Conservation (phyloP, 495 filamentous ascomycete species). For the Tuber magnatum region DNA sequence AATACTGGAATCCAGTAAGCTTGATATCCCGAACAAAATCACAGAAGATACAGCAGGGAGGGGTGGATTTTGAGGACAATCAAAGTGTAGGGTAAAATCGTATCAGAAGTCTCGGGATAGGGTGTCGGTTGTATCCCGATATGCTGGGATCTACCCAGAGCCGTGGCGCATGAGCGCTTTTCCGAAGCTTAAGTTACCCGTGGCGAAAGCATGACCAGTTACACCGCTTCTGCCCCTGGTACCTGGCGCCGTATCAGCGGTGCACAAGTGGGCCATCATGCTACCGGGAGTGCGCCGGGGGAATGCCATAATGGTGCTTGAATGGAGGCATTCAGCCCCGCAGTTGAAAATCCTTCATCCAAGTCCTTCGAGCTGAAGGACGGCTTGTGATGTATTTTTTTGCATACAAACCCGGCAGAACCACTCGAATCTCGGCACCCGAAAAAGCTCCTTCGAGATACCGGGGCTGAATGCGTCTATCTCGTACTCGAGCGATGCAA, state of each 20-base stretch:
- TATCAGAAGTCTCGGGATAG: neutral
- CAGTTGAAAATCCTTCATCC: too few species aligned
- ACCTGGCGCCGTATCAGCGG: neutral
- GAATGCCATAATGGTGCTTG: neutral
- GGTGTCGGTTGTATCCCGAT: neutral
- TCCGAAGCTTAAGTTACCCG: neutral
- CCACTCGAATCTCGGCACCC: too few species aligned
- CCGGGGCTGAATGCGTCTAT: too few species aligned
- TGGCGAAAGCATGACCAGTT: neutral
- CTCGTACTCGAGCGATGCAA: neutral
- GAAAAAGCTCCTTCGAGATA: too few species aligned
- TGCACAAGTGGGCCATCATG: neutral
- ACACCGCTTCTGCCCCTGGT: too few species aligned
- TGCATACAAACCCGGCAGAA: too few species aligned
- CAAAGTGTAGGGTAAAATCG: neutral
- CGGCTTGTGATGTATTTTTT: too few species aligned
- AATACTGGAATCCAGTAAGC: neutral
- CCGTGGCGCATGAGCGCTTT: neutral
- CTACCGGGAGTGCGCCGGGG: neutral
- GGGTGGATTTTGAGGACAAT: neutral
- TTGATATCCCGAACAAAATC: neutral
- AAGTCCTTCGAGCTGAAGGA: too few species aligned
- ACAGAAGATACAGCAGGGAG: neutral
- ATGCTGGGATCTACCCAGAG: neutral
- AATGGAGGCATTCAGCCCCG: neutral